Conservation (phyloP, 345 rosid species). For the Acer negundo region DNA sequence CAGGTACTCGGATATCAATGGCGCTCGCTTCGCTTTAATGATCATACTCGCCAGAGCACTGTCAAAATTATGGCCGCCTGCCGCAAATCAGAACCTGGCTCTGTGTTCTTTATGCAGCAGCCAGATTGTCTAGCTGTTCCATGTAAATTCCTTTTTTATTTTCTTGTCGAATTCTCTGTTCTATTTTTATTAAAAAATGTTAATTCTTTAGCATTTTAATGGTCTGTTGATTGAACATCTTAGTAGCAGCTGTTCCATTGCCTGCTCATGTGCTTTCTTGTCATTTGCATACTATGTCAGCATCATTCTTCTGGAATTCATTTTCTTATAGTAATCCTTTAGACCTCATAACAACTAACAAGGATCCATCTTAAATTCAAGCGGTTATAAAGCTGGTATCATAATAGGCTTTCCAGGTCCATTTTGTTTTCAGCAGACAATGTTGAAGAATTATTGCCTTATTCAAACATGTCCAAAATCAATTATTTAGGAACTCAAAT, state of each 20-base stretch:
- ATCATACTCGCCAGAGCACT: constrained; percentile 81
- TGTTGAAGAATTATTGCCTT: neutral
- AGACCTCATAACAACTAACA: neutral
- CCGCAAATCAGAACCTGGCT: constrained; percentile 44
- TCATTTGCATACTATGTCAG: too few relatives aligned
- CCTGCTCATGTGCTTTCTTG: neutral
- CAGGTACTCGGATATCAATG: constrained; percentile 82
- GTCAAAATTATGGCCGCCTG: constrained; percentile 84
- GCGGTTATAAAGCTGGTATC: neutral
- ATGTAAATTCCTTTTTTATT: constrained; percentile 40
- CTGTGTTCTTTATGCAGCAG: constrained; percentile 73
- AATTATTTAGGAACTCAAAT: constrained; percentile 1
- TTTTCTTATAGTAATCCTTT: neutral
- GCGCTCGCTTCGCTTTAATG: constrained; percentile 85
- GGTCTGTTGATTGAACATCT: neutral
- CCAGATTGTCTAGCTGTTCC: constrained; percentile 87
- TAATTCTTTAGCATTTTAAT: neutral
- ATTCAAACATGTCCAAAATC: neutral
- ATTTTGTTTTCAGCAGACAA: neutral
- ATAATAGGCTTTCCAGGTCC: neutral
- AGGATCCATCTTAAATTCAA: neutral
- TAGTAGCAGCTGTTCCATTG: neutral
- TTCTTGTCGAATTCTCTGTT: neutral
- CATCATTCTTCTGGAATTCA: neutral
- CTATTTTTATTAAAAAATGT: neutral